Evolutionary conservation across 805 yeast species (phyloP), one percentile per base, ranked within the genome.

Genomic region (Cyberlindnera xishuangbannaensis): DNA sequence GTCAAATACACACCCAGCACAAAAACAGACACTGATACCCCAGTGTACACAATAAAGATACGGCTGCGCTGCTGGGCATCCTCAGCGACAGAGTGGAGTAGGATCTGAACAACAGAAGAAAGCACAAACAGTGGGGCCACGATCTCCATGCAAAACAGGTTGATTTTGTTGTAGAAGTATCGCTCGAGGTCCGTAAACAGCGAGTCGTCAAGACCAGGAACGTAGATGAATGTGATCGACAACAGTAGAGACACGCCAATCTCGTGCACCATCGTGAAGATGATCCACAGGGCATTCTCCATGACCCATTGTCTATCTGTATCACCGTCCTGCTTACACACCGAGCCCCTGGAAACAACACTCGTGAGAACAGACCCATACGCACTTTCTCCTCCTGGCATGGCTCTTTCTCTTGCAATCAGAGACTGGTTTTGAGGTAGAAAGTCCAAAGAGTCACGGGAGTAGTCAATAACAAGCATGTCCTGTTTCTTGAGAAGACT

Each of bases 161-260:
- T 16, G 27, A 63, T 44, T 3, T 53, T 44, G 39, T 51, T 56
- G 27, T 54, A 49, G 15, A 62, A 67, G 40, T 52, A 62, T 32
- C 47, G 55, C 31, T 55, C 60, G 6, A 58, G 55, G 3, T 44
- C 38, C 5, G 52, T 44, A 11, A 65, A 56, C 28, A 28, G 34
- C 3, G 53, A 47, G 23, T 57, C 44, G 12, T 47, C 46, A 26
- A 63, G 55, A 2, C 53, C 58, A 3, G 65, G 65, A 2, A 61
- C 61, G 40, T 60, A 65, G 24, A 63, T 60, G 53, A 64, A 63
- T 33, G 64, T 58, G 11, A 63, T 60, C 20, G 68, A 62, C 14
- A 61, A 38, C 3, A 62, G 39, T 17, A 62, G 43, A 2, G 61
- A 36, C 28, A 59, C 53, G 1, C 69, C 70, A 16, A 59, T 51